Evolutionary conservation across 2,329 filamentous ascomycete species (phyloP), one percentile per base, ranked within the genome.

Genomic region (Aspergillus sp.): DNA sequence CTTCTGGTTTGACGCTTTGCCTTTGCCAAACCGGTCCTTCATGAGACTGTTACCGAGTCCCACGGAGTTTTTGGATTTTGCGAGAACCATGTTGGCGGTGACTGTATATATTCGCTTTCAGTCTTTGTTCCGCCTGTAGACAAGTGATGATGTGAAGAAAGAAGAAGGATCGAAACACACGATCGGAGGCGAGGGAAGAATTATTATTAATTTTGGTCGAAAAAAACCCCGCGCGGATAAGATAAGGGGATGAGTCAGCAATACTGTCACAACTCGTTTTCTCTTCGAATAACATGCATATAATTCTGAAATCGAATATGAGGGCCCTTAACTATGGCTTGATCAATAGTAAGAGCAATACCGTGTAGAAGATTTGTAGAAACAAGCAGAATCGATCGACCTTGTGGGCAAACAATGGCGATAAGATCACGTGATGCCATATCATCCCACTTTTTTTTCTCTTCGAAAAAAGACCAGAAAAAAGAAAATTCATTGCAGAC

Each of bases 21-120:
- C 88, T 71, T 93, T 95, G 62, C 90, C 89, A 69, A 97, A 96
- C 46, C 91, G 86, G 72, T 97, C 93, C 67, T 97, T 97, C 93
- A 98, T 98, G 65, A 98, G 81, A 72, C 86, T 83, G 74, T 96
- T 96, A 66, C 93, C 93, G 72, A 98, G 83, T 67, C 93, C 93
- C 60, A 96, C 89, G 60, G 83, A 79, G 71, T 90, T 95, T 70
- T 96, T 97, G 54, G 90, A 95, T 74, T 97, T 98, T 69, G 93
- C 83, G 60, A 87, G 71, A 59, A 84, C 82, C 84, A 88, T 88
- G 34, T 54, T 74, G 66, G 49, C 53, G 48, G 44, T 39, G 42
- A 38, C 12, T 46, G 41, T 31, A 19, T 37, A 8, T 19, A 10
- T 37, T 26, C 26, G 35, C 19, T 27, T 11, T 27, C 35, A 28